Evolutionary conservation across 305 asterid species (phyloP).

Genomic region (Fraxinus xanthoxyloides): DNA sequence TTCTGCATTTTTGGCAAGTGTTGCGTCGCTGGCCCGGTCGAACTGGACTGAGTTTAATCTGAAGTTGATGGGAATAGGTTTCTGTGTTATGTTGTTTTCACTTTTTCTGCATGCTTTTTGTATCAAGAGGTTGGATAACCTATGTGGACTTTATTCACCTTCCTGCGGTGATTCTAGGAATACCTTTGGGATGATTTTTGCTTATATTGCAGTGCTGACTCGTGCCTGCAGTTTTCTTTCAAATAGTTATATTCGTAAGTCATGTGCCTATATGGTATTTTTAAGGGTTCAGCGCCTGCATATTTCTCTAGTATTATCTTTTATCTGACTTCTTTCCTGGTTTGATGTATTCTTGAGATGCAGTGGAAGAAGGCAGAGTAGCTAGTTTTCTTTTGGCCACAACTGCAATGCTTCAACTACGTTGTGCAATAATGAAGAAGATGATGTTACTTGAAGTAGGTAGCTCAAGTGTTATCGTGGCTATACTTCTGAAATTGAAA

Average conservation of each 20-base stretch:
- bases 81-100: slow-evolving; percentile 66
- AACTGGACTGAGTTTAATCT: slow-evolving; percentile 95
- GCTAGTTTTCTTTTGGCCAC: slow-evolving; percentile 92
- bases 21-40: slow-evolving; percentile 87
- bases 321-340: slow-evolving; percentile 20
- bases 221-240: slow-evolving; percentile 91
- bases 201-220: slow-evolving; percentile 53
- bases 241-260: slow-evolving; percentile 89
- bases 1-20: slow-evolving; percentile 62
- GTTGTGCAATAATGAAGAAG: slow-evolving; percentile 52
- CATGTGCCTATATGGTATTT: slow-evolving; percentile 9
- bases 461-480: background rate
- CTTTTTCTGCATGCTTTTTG: slow-evolving; percentile 48
- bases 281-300: slow-evolving; percentile 2
- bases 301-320: slow-evolving; percentile 12
- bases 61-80: slow-evolving; percentile 76
- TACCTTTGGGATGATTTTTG: slow-evolving; percentile 44
- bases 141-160: slow-evolving; percentile 35
- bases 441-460: slow-evolving; percentile 68
- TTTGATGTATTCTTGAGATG: slow-evolving; percentile 28
- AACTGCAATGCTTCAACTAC: slow-evolving; percentile 69
- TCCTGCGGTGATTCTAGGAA: slow-evolving; percentile 36
- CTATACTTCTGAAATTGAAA: background rate
- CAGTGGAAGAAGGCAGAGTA: slow-evolving; percentile 97
- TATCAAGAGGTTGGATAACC: slow-evolving; percentile 60